Evolutionary conservation across 2,329 filamentous ascomycete species (phyloP).

Genomic region (Colletotrichum godetiae): DNA sequence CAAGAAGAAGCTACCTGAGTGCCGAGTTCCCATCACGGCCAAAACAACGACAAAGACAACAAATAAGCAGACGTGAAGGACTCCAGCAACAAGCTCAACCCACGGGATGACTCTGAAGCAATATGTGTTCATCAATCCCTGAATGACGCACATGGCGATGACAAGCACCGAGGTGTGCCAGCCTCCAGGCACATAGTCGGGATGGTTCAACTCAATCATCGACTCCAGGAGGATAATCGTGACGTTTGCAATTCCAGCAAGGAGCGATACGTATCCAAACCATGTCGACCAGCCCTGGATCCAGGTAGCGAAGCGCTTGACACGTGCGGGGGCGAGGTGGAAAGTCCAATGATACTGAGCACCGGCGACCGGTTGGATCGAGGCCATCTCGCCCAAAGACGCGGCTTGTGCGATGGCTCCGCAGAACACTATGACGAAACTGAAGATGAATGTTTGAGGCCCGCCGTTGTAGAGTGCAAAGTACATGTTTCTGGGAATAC

Average conservation of each 20-base stretch:
- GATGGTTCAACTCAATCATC: conserved; percentile 8
- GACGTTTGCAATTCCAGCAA: conserved; percentile 1
- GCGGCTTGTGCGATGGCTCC: conserved; percentile 16
- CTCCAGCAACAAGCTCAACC: conserved; percentile 8
- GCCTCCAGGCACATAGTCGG: not conserved
- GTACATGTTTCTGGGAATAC: conserved; percentile 7
- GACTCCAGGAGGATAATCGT: conserved; percentile 1
- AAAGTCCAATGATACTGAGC: conserved; percentile 15
- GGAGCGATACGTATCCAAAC: conserved; percentile 6
- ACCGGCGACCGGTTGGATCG: conserved; percentile 10
- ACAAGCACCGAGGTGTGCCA: conserved; percentile 18
- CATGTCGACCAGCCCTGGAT: conserved; percentile 14
- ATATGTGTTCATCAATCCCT: conserved; percentile 18
- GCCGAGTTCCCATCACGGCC: not conserved
- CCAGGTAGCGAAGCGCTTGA: conserved; percentile 8
- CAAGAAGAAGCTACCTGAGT: conserved; percentile 1
- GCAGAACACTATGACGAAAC: conserved; percentile 13
- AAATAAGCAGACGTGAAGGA: conserved; percentile 10
- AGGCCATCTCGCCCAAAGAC: conserved; percentile 15
- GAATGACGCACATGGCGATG: conserved; percentile 8
- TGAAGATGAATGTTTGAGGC: conserved; percentile 15
- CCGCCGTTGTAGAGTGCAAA: conserved; percentile 18
- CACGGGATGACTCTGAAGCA: conserved; percentile 9
- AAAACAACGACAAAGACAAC: conserved; percentile 9
- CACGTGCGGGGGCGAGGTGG: not conserved